Evolutionary conservation across 768 basidiomycete species (phyloP).

Genomic region (Boletales sp.): DNA sequence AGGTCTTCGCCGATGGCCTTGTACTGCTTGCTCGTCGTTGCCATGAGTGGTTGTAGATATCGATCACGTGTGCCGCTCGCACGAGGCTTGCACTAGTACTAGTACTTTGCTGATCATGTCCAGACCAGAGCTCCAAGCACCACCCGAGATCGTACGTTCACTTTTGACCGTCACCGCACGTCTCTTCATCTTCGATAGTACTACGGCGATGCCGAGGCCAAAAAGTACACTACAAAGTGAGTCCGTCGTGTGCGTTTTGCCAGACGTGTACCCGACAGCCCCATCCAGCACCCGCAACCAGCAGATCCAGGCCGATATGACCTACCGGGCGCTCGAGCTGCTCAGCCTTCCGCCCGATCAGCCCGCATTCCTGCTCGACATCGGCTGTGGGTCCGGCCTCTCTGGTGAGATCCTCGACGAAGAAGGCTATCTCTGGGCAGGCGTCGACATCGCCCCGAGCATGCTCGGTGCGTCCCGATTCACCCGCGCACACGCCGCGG

Average conservation of each 20-base stretch:
- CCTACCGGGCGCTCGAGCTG: constrained; percentile 90
- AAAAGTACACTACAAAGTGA: constrained; percentile 96
- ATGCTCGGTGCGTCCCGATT: constrained; percentile 76
- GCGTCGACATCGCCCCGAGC: constrained; percentile 91
- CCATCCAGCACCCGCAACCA: constrained; percentile 82
- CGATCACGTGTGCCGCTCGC: constrained; percentile 22
- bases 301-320: constrained; percentile 97
- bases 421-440: constrained; percentile 89
- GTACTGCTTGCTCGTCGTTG: constrained; percentile 76
- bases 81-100: not conserved
- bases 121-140: constrained; percentile 82
- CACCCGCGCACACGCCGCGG: not conserved
- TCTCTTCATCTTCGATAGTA: constrained; percentile 51
- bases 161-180: too few species aligned
- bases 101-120: constrained; percentile 51
- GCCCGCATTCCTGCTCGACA: constrained; percentile 86
- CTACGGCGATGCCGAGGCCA: constrained; percentile 93
- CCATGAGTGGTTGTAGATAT: constrained; percentile 44
- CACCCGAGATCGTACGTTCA: constrained; percentile 79
- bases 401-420: constrained; percentile 97
- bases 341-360: constrained; percentile 77
- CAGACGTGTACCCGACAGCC: constrained; percentile 7
- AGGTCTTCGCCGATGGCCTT: constrained; percentile 91
- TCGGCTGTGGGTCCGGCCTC: constrained; percentile 96
- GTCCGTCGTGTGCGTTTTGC: constrained; percentile 14